Conservation (phyloP, 2,329 filamentous ascomycete species). For the Helotiales sp. region DNA sequence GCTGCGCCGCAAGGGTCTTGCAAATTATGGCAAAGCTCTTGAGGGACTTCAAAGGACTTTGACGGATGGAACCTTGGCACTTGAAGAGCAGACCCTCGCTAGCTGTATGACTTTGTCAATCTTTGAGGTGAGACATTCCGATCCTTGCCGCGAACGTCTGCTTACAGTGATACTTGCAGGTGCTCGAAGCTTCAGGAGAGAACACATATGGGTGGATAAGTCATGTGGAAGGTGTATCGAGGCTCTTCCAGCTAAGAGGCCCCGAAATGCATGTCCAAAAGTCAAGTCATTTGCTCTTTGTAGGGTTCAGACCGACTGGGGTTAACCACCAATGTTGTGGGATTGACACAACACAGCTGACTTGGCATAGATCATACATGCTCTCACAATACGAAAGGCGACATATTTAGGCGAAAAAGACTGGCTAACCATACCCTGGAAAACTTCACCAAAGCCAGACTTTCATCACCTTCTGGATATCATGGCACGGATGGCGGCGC, state of each 20-base stretch:
- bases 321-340: background rate
- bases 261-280: background rate
- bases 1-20: constrained; percentile 13
- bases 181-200: background rate
- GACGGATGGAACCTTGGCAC: constrained; percentile 7
- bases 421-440: constrained; percentile 18
- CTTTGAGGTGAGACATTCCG: background rate
- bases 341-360: background rate
- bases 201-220: background rate
- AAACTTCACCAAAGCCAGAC: constrained; percentile 12
- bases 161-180: background rate
- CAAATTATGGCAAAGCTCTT: constrained; percentile 15
- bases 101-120: constrained; percentile 16
- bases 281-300: background rate
- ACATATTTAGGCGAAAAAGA: constrained; percentile 13
- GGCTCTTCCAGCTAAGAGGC: background rate
- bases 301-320: background rate
- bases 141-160: too few species aligned
- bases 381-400: constrained; percentile 12
- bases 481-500: constrained; percentile 12
- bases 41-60: constrained; percentile 11
- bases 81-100: constrained; percentile 15
- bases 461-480: constrained; percentile 19
- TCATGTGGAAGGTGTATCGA: background rate
- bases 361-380: constrained; percentile 2